Conservation (phyloP, 2,329 filamentous ascomycete species). For the Albifimbria verrucaria region DNA sequence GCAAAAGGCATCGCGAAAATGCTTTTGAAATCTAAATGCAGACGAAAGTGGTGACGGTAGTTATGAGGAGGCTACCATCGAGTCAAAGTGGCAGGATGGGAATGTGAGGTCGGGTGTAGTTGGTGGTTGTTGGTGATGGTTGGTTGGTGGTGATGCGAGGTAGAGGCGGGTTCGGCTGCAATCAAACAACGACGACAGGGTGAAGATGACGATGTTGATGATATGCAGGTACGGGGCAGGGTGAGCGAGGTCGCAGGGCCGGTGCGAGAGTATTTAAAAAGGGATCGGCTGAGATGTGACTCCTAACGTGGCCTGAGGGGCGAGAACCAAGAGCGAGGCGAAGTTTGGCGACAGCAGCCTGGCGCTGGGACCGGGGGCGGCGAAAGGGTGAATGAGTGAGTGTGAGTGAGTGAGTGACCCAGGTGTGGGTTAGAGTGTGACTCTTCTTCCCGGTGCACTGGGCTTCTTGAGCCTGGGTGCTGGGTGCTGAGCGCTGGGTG, state of each 20-base stretch:
- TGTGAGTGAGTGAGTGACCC: slow-evolving; percentile 18
- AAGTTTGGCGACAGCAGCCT: slow-evolving; percentile 15
- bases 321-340: slow-evolving; percentile 29
- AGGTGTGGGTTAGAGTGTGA: slow-evolving; percentile 23
- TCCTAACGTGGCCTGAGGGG: slow-evolving; percentile 31
- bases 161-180: slow-evolving; percentile 7
- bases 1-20: slow-evolving; percentile 57
- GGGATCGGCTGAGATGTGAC: slow-evolving; percentile 23
- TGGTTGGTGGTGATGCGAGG: slow-evolving; percentile 6
- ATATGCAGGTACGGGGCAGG: slow-evolving; percentile 27
- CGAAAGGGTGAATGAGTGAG: slow-evolving; percentile 18
- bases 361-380: too few species aligned
- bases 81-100: slow-evolving; percentile 8
- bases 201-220: slow-evolving; percentile 13
- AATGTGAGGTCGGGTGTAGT: slow-evolving; percentile 1
- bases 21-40: slow-evolving; percentile 24
- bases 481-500: too few species aligned
- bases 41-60: slow-evolving; percentile 22
- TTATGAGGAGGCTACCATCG: slow-evolving; percentile 33
- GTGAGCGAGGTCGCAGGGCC: slow-evolving; percentile 19
- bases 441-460: too few species aligned
- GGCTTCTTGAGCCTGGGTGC: too few species aligned
- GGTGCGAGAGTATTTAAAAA: slow-evolving; percentile 27
- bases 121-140: slow-evolving; percentile 6
- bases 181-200: slow-evolving; percentile 2